Conservation (phyloP, 129 eudicot genomes). For the Cynara cardunculus region DNA sequence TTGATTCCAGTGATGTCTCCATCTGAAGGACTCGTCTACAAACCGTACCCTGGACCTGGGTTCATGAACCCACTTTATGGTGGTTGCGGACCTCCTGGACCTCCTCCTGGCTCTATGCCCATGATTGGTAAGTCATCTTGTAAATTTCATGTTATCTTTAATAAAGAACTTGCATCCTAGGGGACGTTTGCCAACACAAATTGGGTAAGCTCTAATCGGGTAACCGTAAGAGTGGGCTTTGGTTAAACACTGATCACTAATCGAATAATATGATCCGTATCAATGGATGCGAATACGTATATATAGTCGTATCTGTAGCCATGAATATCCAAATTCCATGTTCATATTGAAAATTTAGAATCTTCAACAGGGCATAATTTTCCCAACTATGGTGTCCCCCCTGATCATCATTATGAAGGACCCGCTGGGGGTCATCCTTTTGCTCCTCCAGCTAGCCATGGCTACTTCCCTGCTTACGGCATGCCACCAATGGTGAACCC, state of each 20-base stretch:
- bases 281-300: not conserved
- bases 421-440: conserved; percentile 44
- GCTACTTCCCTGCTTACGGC: conserved; percentile 69
- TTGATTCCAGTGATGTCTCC: conserved; percentile 91
- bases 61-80: conserved; percentile 46
- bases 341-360: not conserved
- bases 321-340: conserved; percentile 1
- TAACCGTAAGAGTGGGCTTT: no score
- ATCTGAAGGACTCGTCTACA: conserved; percentile 90
- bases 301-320: not conserved
- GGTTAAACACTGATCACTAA: not conserved
- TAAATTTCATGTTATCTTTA: not conserved
- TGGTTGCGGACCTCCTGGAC: conserved; percentile 55
- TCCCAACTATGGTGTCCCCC: conserved; percentile 45
- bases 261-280: not conserved
- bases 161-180: not conserved
- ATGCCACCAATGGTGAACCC: conserved; percentile 61
- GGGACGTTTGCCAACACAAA: not conserved
- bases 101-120: conserved; percentile 59
- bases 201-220: not conserved
- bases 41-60: conserved; percentile 77
- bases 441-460: conserved; percentile 53
- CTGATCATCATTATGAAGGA: conserved; percentile 39
- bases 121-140: conserved; percentile 26
- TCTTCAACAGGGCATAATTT: conserved; percentile 35